Evolutionary conservation across 1,284 basidiomycete genomes (phyloP).

Genomic region (Sporisorium sorghi): DNA sequence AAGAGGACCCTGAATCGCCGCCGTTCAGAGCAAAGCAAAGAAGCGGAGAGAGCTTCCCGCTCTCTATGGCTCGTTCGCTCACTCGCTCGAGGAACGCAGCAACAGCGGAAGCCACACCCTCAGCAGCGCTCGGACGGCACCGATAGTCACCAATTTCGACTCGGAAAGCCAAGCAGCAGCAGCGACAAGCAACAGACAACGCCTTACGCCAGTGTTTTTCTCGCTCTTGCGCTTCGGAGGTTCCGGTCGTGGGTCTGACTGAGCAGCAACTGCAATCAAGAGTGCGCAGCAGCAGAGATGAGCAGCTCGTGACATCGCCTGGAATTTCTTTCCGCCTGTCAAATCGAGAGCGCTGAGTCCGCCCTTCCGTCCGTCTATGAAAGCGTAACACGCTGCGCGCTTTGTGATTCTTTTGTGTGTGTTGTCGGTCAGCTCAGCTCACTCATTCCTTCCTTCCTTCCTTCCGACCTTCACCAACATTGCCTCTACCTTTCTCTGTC

Average conservation of each 20-base stretch:
- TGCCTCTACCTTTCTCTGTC: neutral
- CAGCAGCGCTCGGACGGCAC: neutral
- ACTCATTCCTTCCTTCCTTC: neutral
- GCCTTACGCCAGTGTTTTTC: neutral
- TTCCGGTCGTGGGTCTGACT: neutral
- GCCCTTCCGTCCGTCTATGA: neutral
- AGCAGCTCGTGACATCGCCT: neutral
- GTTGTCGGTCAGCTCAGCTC: neutral
- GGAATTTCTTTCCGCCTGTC: neutral
- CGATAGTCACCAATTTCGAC: neutral
- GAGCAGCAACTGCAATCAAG: neutral
- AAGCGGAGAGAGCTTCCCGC: too few relatives aligned
- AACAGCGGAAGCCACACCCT: too few relatives aligned
- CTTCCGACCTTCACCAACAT: neutral
- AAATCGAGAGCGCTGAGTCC: neutral
- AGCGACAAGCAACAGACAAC: neutral
- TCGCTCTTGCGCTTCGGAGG: neutral
- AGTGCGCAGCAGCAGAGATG: neutral
- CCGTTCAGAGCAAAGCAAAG: neutral
- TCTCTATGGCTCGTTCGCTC: too few relatives aligned
- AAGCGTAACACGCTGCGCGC: neutral
- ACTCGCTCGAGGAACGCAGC: neutral
- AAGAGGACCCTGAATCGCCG: constrained; percentile 8
- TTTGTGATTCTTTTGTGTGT: neutral
- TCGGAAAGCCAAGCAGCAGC: neutral